A percentile compares a stretch with the other conserved stretches of the same genome.
Evolutionary conservation across 768 basidiomycete genomes (phyloP).

Genomic region (Amanita phalloides): DNA sequence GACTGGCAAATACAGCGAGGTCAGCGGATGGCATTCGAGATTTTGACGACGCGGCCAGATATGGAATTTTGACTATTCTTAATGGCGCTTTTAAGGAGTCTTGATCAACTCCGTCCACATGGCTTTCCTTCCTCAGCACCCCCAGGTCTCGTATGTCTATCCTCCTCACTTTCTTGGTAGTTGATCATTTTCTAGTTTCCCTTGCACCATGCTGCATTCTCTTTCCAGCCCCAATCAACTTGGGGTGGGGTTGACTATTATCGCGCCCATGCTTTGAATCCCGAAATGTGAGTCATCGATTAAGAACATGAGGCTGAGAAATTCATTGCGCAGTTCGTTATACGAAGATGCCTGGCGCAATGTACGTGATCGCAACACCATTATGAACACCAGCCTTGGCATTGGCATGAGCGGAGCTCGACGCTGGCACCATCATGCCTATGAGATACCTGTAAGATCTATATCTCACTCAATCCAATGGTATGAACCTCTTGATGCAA

Average conservation of each 20-base stretch:
- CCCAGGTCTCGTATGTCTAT: neutral
- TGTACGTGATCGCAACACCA: constrained; percentile 29
- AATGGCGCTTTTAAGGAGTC: neutral
- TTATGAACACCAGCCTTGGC: constrained; percentile 24
- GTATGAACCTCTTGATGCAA: constrained; percentile 13
- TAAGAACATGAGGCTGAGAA: neutral
- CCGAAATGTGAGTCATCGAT: constrained; percentile 23
- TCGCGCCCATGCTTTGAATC: constrained; percentile 29
- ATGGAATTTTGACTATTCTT: neutral
- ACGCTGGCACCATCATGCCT: constrained; percentile 56
- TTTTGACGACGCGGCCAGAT: neutral
- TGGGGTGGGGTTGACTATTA: constrained; percentile 31
- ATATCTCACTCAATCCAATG: neutral
- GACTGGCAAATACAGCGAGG: constrained; percentile 61
- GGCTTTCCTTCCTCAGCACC: neutral
- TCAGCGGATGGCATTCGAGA: constrained; percentile 28
- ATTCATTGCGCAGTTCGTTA: constrained; percentile 33
- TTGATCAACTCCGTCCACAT: neutral
- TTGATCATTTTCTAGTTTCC: neutral
- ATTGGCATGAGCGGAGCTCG: constrained; percentile 50
- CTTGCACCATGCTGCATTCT: neutral
- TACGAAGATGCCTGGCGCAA: constrained; percentile 43
- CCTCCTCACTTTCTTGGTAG: neutral
- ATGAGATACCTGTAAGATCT: constrained; percentile 42
- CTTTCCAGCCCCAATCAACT: constrained; percentile 6